These are phyloP conservation scores for Magnolia officinalis DNA, from an alignment of 164 flowering plant genomes.

Conservation along the genomic window DNA sequence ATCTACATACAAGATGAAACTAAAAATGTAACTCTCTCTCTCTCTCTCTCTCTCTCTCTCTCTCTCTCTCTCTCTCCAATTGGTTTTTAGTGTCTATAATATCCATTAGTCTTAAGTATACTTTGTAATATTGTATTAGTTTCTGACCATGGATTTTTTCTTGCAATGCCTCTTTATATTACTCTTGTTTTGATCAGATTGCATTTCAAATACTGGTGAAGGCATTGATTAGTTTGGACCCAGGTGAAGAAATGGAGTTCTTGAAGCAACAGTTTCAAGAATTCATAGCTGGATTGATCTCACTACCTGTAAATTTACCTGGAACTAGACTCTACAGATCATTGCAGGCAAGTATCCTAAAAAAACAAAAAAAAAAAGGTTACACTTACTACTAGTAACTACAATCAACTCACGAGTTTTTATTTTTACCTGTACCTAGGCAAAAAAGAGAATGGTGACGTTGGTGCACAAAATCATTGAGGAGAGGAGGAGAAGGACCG, in stretches of 20 bases:
- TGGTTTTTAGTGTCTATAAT: too few relatives aligned
- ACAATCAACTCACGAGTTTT: neutral
- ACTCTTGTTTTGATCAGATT: conserved; percentile 46
- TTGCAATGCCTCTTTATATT: too few relatives aligned
- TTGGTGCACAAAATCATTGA: conserved; percentile 54
- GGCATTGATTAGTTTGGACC: conserved; percentile 79
- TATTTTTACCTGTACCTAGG: conserved; percentile 39
- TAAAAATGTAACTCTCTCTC: conserved; percentile 56
- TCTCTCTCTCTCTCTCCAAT: conserved; percentile 8
- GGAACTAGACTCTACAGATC: conserved; percentile 76
- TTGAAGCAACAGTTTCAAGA: conserved; percentile 71
- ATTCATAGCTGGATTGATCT: conserved; percentile 84
- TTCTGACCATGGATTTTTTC: neutral
- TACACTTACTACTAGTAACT: neutral
- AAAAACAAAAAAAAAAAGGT: too few relatives aligned
- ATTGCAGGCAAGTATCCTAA: conserved; percentile 54
- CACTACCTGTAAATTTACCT: conserved; percentile 77
- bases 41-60: conserved; percentile 30
- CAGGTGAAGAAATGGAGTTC: conserved; percentile 71
- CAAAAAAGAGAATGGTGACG: conserved; percentile 82
- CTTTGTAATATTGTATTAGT: neutral
- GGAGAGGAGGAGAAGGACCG: conserved; percentile 38
- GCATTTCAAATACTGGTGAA: conserved; percentile 87
- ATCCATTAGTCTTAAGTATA: neutral
- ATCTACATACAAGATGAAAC: conserved; percentile 78